A percentile compares a stretch with the other conserved stretches of the same genome.
These are phyloP conservation scores for Mucuna pruriens DNA, from an alignment of 306 rosid genomes.

Conservation along the genomic window DNA sequence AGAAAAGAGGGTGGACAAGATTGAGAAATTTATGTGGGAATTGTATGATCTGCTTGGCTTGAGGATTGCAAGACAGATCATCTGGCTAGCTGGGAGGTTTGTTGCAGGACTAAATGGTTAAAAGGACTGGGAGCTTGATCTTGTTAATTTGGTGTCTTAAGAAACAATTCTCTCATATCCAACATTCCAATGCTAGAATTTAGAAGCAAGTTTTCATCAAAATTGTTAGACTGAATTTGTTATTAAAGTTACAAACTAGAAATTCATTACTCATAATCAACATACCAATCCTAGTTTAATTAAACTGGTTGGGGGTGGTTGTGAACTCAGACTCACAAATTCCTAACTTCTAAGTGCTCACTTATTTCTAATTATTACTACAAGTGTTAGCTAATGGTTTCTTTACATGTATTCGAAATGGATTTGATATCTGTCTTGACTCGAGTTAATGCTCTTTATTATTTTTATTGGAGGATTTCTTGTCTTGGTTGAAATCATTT, in stretches of 20 bases:
- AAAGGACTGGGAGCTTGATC: conserved; percentile 20
- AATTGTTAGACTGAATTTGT: conserved; percentile 4
- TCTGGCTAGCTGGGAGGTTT: background rate
- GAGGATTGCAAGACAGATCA: background rate
- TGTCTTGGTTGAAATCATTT: background rate
- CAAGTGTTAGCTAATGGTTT: background rate
- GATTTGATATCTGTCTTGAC: background rate
- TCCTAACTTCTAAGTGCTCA: background rate
- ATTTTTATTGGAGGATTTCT: background rate
- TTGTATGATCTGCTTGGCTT: background rate
- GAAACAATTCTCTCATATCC: conserved; percentile 8
- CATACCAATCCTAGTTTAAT: background rate
- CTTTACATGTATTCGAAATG: background rate
- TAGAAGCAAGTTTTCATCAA: background rate
- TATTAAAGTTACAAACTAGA: conserved; percentile 5
- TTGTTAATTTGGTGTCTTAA: background rate
- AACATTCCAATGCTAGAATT: too few species aligned
- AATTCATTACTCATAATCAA: background rate
- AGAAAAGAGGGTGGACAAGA: background rate
- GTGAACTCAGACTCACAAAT: background rate
- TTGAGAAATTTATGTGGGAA: conserved; percentile 8
- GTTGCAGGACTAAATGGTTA: background rate
- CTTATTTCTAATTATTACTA: background rate
- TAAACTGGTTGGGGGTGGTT: background rate
- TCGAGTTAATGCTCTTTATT: background rate